Base-by-base conservation (phyloP, 2,329 filamentous ascomycete species). In the Talaromyces amestolkiae region DNA sequence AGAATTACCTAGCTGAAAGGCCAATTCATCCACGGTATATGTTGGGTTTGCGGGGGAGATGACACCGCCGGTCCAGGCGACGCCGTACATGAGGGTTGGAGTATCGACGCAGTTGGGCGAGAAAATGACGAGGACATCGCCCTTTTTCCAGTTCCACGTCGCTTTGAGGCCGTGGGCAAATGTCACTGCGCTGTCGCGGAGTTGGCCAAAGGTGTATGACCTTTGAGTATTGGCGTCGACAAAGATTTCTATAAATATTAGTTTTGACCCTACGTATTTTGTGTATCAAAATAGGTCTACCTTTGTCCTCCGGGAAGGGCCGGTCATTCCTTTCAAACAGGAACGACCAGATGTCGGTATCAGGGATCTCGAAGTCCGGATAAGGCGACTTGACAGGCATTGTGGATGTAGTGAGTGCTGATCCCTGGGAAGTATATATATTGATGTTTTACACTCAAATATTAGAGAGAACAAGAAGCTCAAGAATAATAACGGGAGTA, bases 31-130 rank as follows among this genome's bases (percentile, higher is more conserved):
- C 13, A 86, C 86, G 0, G 91, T 96, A 78, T 97, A 97, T 3
- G 88, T 87, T 22, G 93, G 93, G 74, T 97, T 97, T 2, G 92
- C 93, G 0, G 93, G 92, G n/a, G 89, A 92, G 11, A 92, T 80
- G 61, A 92, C 82, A 35, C 91, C 93, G 54, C 93, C 93, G 0
- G 92, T 90, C 91, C 92, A 97, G 69, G 90, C 87, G 10, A 87
- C 84, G 33, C 93, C 93, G 82, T 91, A 92, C 76, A 87, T 91
- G 56, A 93, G 78, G 3, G 89, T 82, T 0, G 92, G 89, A 0
- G 89, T 92, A 76, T 97, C 93, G 74, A 97, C 90, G 76, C 85
- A 88, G 76, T 98, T 97, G 33, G 93, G 91, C 3, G 91, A 89
- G 81, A 90, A 97, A 63, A 97, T 83, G 11, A 86, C 90, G 24